Base-by-base conservation (phyloP, 2,329 filamentous ascomycete species). In the Phaeosphaeria sp. region DNA sequence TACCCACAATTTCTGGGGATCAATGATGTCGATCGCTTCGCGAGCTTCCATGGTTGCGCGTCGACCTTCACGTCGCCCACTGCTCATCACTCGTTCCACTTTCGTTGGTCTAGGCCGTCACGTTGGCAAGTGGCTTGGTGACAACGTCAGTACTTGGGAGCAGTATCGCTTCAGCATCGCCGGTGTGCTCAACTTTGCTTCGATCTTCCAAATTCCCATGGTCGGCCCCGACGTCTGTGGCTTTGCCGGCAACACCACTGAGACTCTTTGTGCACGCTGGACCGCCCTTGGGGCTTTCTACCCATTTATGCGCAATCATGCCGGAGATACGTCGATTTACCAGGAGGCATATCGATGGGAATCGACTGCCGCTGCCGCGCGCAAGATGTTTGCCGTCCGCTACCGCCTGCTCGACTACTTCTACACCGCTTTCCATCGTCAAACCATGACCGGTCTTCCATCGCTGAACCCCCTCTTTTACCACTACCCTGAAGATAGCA, bases 371-470 rank as follows among this genome's bases (percentile, higher is more conserved):
- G 79, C 84, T 20, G 87, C 89, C 0, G 89, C 90, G 0, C 83
- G 82, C 54, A 88, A 85, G 50, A 88, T 86, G 18, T 91, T 93
- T 65, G 83, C 84, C 25, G 87, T 89, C 48, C 84, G 91, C 17
- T 93, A 93, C 78, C 82, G 85, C 15, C 80, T 93, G 17, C 81
- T 93, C 3, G 90, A 92, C 68, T 93, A 93, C 77, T 82, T 92
- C 59, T 93, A 93, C 80, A 93, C 90, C 1, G 85, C 87, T 1
- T 82, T 91, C 70, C 80, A 87, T 68, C 77, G 78, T 51, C 85
- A 91, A 74, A 83, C 81, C 24, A 64, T 79, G 18, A 84, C 85
- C 30, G 91, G 91, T 27, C 82, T 83, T 3, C 89, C 91, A 0
- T 78, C 87, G 47, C 75, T 92, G 24, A 87, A 86, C 63, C 90